Evolutionary conservation across 805 yeast species (phyloP), one percentile per base, ranked within the genome.

Genomic region (Cyberlindnera sargentensis): DNA sequence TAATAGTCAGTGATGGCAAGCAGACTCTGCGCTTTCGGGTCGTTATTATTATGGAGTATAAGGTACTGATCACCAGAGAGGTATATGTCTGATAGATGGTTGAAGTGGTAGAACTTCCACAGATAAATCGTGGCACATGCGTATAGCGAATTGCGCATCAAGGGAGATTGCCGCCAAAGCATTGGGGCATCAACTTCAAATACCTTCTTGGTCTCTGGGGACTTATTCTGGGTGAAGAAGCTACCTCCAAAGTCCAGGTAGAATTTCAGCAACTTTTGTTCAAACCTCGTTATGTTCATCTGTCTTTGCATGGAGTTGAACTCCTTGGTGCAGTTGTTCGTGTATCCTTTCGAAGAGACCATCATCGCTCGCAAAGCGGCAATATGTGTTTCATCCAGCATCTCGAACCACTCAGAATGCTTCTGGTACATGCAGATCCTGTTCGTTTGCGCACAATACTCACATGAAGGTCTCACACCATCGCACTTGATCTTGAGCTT

Each of bases 401-500:
- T 28, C 30, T 28, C 6, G 30, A 28, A 28, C 26, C 10, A 20
- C 36, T 34, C 38, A 15, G 39, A 27, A 8, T 10, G 31, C 30
- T 29, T 42, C n/a, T 69, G 57, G 44, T 84, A 88, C 4, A 84
- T 74, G 64, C 97, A 90, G 26, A 75, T 80, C 31, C 87, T 68
- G 15, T 81, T 80, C 75, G 87, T 77, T 48, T 89, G 82, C 39
- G 67, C 63, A 64, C 98, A 90, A 63, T 88, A 87, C 28, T 71
- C 71, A 62, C 98, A 90, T 4, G 70, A 59, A 1, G 97, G 97
- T 46, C 76, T 82, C 1, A 66, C 67, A 62, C 90, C 97, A 60
- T 89, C 95, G 66, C 98, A 90, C 61, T 90, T 90, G 36, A 91
- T 96, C 40, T 96, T 70, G 51, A 96, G 73, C 50, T 76, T 75